Conservation (phyloP, 1,139 yeast genomes). For the Yamadazyma buinensis region DNA sequence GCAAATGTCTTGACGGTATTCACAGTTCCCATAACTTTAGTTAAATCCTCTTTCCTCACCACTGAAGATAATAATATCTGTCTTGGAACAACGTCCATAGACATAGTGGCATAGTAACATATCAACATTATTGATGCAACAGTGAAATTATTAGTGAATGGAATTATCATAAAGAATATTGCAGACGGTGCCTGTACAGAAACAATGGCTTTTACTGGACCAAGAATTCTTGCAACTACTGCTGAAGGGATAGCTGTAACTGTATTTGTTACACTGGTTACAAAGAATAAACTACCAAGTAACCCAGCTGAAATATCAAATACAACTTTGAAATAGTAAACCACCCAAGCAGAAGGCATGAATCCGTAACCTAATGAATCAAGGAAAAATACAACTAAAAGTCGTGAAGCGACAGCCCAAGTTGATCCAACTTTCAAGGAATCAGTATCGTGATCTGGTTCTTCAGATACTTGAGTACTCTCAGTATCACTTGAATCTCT, state of each 20-base stretch:
- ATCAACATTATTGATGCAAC: conserved; percentile 51
- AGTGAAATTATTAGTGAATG: conserved; percentile 19
- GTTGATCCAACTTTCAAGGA: conserved; percentile 10
- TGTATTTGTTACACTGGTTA: conserved; percentile 44
- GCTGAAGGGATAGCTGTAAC: conserved; percentile 60
- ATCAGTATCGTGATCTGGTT: too few species aligned
- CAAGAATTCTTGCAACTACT: conserved; percentile 58
- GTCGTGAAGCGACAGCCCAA: conserved; percentile 29
- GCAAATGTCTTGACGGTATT: conserved; percentile 85
- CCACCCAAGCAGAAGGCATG: conserved; percentile 86
- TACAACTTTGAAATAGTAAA: conserved; percentile 60
- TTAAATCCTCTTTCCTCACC: conserved; percentile 58
- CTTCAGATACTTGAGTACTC: background rate
- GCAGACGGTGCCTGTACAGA: conserved; percentile 82
- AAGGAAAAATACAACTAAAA: conserved; percentile 55
- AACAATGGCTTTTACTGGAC: conserved; percentile 76
- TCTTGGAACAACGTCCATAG: conserved; percentile 92
- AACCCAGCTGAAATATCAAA: conserved; percentile 40
- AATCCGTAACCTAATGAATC: conserved; percentile 88
- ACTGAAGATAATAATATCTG: conserved; percentile 73
- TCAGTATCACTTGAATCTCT: background rate
- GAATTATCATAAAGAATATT: conserved; percentile 42
- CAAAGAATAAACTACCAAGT: conserved; percentile 54
- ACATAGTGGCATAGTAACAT: conserved; percentile 52
- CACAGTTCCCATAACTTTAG: conserved; percentile 79